A percentile compares a stretch with the other conserved stretches of the same genome.
Conservation (phyloP, 192 early-diverging fungal genomes). For the Coemansia sp. region DNA sequence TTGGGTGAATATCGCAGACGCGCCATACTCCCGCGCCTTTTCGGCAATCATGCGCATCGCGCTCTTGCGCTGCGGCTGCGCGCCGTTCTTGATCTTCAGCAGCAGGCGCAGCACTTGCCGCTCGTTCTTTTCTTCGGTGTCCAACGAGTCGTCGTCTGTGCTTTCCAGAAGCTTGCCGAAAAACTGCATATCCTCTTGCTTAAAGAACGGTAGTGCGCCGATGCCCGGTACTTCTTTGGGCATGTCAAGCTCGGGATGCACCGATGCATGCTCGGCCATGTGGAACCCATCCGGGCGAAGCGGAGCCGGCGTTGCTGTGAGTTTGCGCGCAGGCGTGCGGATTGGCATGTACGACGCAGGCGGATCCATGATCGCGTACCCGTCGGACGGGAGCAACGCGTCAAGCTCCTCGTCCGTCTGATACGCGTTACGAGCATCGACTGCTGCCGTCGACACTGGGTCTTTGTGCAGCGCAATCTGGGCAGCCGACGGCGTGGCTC, state of each 20-base stretch:
- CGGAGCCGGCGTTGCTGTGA: constrained; percentile 91
- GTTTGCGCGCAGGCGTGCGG: constrained; percentile 92
- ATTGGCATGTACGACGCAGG: constrained; percentile 88
- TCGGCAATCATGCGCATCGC: constrained; percentile 95
- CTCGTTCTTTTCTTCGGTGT: constrained; percentile 87
- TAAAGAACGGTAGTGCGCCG: constrained; percentile 86
- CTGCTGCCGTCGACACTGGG: constrained; percentile 56
- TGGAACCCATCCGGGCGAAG: constrained; percentile 71
- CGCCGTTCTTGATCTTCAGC: constrained; percentile 98
- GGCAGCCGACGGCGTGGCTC: constrained; percentile 4
- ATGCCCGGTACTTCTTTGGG: constrained; percentile 87
- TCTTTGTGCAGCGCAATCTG: not conserved
- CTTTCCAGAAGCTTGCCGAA: constrained; percentile 90
- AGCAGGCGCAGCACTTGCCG: constrained; percentile 93
- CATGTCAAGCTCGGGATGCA: constrained; percentile 64
- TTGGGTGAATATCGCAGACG: constrained; percentile 93
- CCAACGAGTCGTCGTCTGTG: constrained; percentile 77
- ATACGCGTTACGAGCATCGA: constrained; percentile 83
- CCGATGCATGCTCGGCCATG: constrained; percentile 73
- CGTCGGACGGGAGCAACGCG: constrained; percentile 83
- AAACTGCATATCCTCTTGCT: constrained; percentile 95
- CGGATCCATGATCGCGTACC: constrained; percentile 90
- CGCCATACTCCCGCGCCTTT: constrained; percentile 91
- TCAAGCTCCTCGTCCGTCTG: constrained; percentile 95
- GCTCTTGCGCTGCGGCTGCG: constrained; percentile 88